Percentiles rank a stretch among this genome's conserved stretches.
phyloP scores from a whole-genome alignment of 495 filamentous ascomycete genomes.

The Terfezia claveryi region DNA sequence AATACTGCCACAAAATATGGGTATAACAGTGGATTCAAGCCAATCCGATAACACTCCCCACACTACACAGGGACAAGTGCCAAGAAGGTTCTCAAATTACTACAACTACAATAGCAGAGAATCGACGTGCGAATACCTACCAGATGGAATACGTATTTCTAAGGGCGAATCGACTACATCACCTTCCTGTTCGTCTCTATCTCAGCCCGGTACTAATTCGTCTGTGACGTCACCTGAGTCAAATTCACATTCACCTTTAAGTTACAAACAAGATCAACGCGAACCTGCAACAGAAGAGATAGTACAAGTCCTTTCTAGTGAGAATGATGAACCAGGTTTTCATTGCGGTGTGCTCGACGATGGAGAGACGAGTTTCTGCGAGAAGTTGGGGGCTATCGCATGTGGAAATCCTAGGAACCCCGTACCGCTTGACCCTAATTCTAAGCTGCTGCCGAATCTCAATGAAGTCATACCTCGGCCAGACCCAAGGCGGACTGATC shows the following conservation, averaged over 20 bases:
- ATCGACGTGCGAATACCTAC: neutral
- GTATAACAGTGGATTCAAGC: neutral
- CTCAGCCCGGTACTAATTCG: constrained; percentile 34
- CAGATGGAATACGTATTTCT: neutral
- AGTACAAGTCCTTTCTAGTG: constrained; percentile 7
- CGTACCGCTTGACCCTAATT: constrained; percentile 24
- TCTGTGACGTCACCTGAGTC: constrained; percentile 63
- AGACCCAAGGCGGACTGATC: constrained; percentile 21
- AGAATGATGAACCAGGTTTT: constrained; percentile 2
- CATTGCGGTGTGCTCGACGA: constrained; percentile 15
- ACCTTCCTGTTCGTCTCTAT: constrained; percentile 36
- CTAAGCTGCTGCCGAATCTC: constrained; percentile 10
- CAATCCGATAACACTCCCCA: neutral
- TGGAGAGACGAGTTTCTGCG: constrained; percentile 34
- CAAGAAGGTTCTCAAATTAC: neutral
- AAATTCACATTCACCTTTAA: constrained; percentile 6
- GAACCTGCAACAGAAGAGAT: constrained; percentile 19
- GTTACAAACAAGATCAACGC: constrained; percentile 25
- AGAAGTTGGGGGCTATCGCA: constrained; percentile 41
- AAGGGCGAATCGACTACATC: constrained; percentile 26
- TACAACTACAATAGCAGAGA: neutral
- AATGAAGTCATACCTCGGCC: neutral
- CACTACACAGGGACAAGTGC: neutral
- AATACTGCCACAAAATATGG: neutral
- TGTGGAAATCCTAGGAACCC: constrained; percentile 51